phyloP scores from a whole-genome alignment of 305 asterid genomes.

The Fraxinus sp. region DNA sequence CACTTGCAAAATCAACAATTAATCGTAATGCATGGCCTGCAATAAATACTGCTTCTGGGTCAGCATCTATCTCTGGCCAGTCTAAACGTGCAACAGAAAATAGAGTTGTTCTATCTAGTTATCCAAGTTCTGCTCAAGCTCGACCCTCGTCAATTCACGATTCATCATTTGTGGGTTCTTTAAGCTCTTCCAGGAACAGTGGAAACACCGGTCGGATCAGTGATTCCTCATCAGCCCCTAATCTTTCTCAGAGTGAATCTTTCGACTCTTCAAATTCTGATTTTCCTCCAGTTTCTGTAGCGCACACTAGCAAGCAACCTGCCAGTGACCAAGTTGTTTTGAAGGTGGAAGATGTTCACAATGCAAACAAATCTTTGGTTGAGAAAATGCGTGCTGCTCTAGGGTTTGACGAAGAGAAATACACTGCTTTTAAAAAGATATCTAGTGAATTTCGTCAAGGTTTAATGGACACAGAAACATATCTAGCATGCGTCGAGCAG shows the following conservation, averaged over 20 bases:
- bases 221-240: conserved; percentile 88
- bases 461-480: conserved; percentile 67
- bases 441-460: conserved; percentile 81
- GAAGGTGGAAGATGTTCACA: conserved; percentile 62
- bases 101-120: conserved; percentile 38
- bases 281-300: conserved; percentile 80
- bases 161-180: conserved; percentile 44
- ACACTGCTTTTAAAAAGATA: conserved; percentile 63
- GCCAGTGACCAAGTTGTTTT: conserved; percentile 32
- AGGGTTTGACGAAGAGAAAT: conserved; percentile 71
- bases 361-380: conserved; percentile 80
- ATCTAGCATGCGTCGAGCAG: conserved; percentile 68
- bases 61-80: conserved; percentile 55
- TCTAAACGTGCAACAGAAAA: conserved; percentile 32
- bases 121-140: conserved; percentile 36
- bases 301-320: conserved; percentile 47
- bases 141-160: conserved; percentile 36
- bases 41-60: conserved; percentile 52
- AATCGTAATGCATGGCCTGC: conserved; percentile 58
- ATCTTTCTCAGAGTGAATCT: conserved; percentile 51
- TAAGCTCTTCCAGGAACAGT: conserved; percentile 47
- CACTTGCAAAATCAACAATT: not conserved
- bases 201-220: conserved; percentile 42
- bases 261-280: conserved; percentile 46
- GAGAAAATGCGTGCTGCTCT: conserved; percentile 79